These are phyloP conservation scores for Capsicum rhomboideum DNA, from an alignment of 257 asterid genomes.

Conservation along the genomic window DNA sequence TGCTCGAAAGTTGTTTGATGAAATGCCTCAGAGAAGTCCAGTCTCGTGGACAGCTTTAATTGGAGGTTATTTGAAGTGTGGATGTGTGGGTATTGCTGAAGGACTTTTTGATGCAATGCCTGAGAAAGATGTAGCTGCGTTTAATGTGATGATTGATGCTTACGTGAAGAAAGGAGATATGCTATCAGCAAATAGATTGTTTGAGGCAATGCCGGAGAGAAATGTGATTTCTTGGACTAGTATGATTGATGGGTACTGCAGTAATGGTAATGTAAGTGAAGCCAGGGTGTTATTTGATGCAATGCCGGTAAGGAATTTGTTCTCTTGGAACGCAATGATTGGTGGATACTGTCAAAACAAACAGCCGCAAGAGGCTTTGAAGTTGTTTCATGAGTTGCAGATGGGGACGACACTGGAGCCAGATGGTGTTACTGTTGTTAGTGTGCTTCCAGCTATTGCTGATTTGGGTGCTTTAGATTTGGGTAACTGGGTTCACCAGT, in stretches of 20 bases:
- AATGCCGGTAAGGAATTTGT: conserved; percentile 71
- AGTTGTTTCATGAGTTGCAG: conserved; percentile 56
- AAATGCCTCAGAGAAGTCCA: conserved; percentile 63
- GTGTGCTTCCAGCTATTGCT: conserved; percentile 85
- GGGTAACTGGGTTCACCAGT: conserved; percentile 67
- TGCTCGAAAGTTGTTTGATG: conserved; percentile 60
- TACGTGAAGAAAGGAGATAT: conserved; percentile 61
- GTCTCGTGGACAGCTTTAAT: conserved; percentile 89
- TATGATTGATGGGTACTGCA: conserved; percentile 81
- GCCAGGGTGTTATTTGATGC: conserved; percentile 60
- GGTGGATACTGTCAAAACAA: conserved; percentile 74
- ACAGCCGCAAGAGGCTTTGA: conserved; percentile 57
- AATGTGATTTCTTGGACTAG: conserved; percentile 88
- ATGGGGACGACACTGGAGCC: conserved; percentile 35
- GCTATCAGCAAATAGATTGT: conserved; percentile 48
- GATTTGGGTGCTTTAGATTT: conserved; percentile 75
- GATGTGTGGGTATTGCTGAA: conserved; percentile 42
- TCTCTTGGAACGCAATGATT: conserved; percentile 87
- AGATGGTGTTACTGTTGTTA: conserved; percentile 68
- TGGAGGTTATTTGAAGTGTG: conserved; percentile 60
- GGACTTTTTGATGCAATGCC: conserved; percentile 43
- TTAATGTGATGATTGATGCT: conserved; percentile 82
- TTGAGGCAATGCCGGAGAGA: conserved; percentile 56
- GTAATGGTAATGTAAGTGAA: conserved; percentile 38
- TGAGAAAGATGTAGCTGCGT: conserved; percentile 61